phyloP scores from a whole-genome alignment of 352 stramenopile species.

The Discostella stelligera region DNA sequence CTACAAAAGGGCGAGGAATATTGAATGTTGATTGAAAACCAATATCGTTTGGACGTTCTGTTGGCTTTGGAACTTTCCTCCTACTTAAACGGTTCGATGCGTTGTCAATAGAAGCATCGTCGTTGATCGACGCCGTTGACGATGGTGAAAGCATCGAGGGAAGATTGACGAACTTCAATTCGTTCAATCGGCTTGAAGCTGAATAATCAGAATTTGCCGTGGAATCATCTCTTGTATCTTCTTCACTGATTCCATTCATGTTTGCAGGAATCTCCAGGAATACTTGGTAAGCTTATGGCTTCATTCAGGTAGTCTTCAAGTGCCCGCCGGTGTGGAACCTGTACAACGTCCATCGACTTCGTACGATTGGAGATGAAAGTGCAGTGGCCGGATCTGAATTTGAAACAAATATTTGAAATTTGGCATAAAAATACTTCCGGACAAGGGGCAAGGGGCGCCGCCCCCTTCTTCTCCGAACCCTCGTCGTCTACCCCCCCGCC shows the following conservation, averaged over 20 bases:
- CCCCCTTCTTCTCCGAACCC: conserved; percentile 65
- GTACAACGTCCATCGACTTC: no score
- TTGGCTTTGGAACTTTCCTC: conserved; percentile 7
- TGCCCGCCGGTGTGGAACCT: no score
- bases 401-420: no score
- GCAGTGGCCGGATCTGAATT: no score
- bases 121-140: conserved; percentile 1
- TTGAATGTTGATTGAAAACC: conserved; percentile 94
- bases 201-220: conserved; percentile 5
- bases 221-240: conserved; percentile 10
- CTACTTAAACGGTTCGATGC: background rate
- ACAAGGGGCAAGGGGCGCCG: conserved; percentile 79
- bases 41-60: conserved; percentile 90
- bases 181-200: conserved; percentile 1
- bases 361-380: no score
- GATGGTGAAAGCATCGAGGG: conserved; percentile 6
- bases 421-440: conserved; percentile 77
- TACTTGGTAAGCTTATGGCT: no score
- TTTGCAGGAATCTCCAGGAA: background rate
- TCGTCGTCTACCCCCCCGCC: conserved; percentile 48
- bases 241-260: background rate
- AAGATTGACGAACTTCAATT: background rate
- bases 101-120: background rate
- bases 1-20: conserved; percentile 89
- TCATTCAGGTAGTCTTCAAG: no score